A percentile compares a stretch with the other conserved stretches of the same genome.
Evolutionary conservation across 2,329 filamentous ascomycete genomes (phyloP).

Genomic region (Metarhizium guizhouense): DNA sequence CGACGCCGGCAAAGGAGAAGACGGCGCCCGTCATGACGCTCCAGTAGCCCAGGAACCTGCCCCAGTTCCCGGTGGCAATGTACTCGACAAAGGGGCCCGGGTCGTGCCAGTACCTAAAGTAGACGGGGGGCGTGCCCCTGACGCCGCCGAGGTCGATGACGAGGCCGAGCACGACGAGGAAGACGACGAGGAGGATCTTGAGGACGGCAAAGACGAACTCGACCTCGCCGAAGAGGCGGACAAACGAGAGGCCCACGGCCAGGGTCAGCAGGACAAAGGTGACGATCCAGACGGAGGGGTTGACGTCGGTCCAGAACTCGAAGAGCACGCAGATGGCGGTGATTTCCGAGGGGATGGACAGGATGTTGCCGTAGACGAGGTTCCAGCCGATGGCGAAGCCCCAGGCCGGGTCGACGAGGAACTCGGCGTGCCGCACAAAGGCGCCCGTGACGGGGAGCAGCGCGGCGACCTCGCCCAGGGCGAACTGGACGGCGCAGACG

Average conservation of each 20-base stretch:
- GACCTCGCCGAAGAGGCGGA: conserved; percentile 52
- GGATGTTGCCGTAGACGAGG: conserved; percentile 43
- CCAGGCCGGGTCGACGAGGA: conserved; percentile 52
- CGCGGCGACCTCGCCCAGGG: conserved; percentile 51
- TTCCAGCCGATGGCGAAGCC: conserved; percentile 47
- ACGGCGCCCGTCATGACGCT: conserved; percentile 55
- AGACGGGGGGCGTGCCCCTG: conserved; percentile 47
- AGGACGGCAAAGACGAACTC: conserved; percentile 43
- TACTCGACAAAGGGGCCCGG: conserved; percentile 61
- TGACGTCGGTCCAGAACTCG: conserved; percentile 53
- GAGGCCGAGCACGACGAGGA: conserved; percentile 52
- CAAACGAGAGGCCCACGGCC: conserved; percentile 47
- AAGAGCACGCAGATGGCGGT: conserved; percentile 54
- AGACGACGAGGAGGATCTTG: conserved; percentile 53
- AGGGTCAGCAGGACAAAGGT: conserved; percentile 42
- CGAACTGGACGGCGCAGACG: conserved; percentile 48
- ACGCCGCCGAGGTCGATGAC: conserved; percentile 55
- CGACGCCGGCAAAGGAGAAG: conserved; percentile 60
- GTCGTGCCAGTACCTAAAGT: conserved; percentile 61
- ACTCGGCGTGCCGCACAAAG: conserved; percentile 51
- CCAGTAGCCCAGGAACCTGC: conserved; percentile 58
- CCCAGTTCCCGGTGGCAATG: conserved; percentile 48
- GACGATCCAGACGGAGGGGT: conserved; percentile 40
- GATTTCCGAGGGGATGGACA: conserved; percentile 51
- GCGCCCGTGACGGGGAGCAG: conserved; percentile 53